A percentile compares a stretch with the other conserved stretches of the same genome.
phyloP scores from a whole-genome alignment of 345 rosid genomes.

The Hevea brasiliensis region DNA sequence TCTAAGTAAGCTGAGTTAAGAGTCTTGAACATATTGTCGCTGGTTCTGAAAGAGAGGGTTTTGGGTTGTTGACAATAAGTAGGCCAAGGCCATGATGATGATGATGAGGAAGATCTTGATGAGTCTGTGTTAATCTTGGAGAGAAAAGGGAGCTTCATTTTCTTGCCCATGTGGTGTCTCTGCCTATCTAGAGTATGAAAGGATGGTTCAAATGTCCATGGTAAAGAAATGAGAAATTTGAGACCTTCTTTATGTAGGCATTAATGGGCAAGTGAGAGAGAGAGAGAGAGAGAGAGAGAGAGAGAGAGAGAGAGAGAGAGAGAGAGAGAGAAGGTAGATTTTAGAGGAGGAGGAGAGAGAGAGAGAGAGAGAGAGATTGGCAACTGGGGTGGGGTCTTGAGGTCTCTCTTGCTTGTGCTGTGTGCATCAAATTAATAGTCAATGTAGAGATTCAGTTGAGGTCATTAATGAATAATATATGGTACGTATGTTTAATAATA shows the following conservation, averaged over 20 bases:
- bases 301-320: constrained; percentile 18
- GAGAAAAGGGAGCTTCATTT: constrained; percentile 68
- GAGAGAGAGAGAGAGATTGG: neutral
- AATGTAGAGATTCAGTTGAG: constrained; percentile 36
- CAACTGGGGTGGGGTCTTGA: constrained; percentile 31
- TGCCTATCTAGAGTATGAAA: neutral
- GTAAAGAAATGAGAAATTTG: constrained; percentile 3
- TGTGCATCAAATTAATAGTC: constrained; percentile 39
- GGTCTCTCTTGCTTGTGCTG: constrained; percentile 15
- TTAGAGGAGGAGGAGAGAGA: constrained; percentile 8
- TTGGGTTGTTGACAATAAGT: constrained; percentile 69
- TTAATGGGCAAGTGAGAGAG: constrained; percentile 27
- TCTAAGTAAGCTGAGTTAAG: constrained; percentile 40
- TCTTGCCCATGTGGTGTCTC: constrained; percentile 28
- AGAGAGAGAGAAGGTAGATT: constrained; percentile 32
- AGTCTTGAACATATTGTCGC: constrained; percentile 33
- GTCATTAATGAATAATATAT: constrained; percentile 29
- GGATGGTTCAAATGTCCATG: neutral
- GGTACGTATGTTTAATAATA: neutral
- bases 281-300: neutral
- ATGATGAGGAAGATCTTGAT: neutral
- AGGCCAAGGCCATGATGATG: constrained; percentile 70
- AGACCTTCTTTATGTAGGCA: constrained; percentile 13
- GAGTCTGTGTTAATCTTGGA: constrained; percentile 24
- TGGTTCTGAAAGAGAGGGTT: constrained; percentile 60